Evolutionary conservation across 2,329 filamentous ascomycete genomes (phyloP).

Genomic region (Cytospora chrysosperma): DNA sequence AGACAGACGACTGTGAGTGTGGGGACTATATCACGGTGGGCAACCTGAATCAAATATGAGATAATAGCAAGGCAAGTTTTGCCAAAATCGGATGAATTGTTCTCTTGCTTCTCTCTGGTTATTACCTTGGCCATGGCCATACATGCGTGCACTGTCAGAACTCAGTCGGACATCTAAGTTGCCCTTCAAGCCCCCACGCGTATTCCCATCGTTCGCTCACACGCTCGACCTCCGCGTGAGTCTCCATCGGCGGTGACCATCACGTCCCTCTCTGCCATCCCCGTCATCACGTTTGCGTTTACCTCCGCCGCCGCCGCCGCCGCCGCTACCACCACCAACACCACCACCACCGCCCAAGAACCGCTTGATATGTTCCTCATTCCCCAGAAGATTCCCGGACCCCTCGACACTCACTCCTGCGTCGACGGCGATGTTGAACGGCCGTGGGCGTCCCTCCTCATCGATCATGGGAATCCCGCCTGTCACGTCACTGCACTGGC

Average conservation of each 20-base stretch:
- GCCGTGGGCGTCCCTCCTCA: conserved; percentile 42
- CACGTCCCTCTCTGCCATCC: background rate
- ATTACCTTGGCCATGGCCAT: too few species aligned
- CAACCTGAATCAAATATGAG: too few species aligned
- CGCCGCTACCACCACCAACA: background rate
- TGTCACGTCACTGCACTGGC: conserved; percentile 38
- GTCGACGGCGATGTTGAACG: conserved; percentile 43
- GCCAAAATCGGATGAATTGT: too few species aligned
- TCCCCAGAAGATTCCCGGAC: conserved; percentile 44
- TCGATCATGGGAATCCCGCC: conserved; percentile 48
- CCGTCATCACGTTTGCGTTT: conserved; percentile 13
- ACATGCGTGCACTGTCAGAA: too few species aligned
- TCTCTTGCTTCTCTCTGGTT: too few species aligned
- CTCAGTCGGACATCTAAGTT: too few species aligned
- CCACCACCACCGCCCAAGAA: background rate
- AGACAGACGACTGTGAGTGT: too few species aligned
- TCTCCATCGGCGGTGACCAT: background rate
- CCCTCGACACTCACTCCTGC: conserved; percentile 47
- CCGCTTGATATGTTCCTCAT: conserved; percentile 17
- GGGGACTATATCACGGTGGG: too few species aligned
- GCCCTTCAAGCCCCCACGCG: too few species aligned
- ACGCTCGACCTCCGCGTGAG: conserved; percentile 13
- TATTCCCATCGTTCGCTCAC: too few species aligned
- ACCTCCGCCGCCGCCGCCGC: background rate
- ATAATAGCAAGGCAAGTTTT: too few species aligned